These are phyloP conservation scores for Yamadazyma conglobata DNA, from an alignment of 1,139 yeast species.

Conservation along the genomic window DNA sequence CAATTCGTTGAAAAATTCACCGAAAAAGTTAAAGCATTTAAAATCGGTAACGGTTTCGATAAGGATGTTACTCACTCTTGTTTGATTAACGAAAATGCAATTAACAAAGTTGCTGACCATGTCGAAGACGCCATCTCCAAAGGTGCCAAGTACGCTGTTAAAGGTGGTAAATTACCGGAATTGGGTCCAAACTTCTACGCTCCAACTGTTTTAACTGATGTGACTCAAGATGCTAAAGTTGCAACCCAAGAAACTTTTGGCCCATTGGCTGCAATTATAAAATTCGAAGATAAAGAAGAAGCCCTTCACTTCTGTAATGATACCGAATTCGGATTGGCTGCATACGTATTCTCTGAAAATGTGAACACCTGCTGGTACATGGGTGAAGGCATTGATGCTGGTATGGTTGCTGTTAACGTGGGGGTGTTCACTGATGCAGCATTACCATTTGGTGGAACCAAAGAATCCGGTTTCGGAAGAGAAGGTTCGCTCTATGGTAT, in stretches of 20 bases:
- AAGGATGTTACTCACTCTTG: slow-evolving; percentile 45
- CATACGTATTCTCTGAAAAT: slow-evolving; percentile 39
- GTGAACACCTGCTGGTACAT: slow-evolving; percentile 56
- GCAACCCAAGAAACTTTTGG: slow-evolving; percentile 46
- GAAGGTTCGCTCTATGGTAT: slow-evolving; percentile 48
- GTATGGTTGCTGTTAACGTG: slow-evolving; percentile 47
- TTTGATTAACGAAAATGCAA: slow-evolving; percentile 38
- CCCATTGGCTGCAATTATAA: slow-evolving; percentile 42
- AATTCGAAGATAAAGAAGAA: slow-evolving; percentile 38
- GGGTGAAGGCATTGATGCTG: slow-evolving; percentile 40
- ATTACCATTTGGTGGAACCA: slow-evolving; percentile 49
- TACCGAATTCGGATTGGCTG: slow-evolving; percentile 44
- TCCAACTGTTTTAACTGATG: slow-evolving; percentile 39
- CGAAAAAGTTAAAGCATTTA: slow-evolving; percentile 29
- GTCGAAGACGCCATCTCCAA: slow-evolving; percentile 39
- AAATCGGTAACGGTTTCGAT: slow-evolving; percentile 44
- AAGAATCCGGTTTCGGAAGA: slow-evolving; percentile 48
- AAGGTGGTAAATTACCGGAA: slow-evolving; percentile 39
- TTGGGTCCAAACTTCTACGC: slow-evolving; percentile 39
- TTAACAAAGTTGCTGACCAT: slow-evolving; percentile 38
- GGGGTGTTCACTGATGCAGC: slow-evolving; percentile 47
- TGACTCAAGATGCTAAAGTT: slow-evolving; percentile 39
- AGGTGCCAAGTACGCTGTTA: slow-evolving; percentile 39
- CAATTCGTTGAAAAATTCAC: slow-evolving; percentile 39
- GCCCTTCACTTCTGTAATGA: slow-evolving; percentile 37